Percentiles rank a stretch among this genome's conserved stretches.
These are phyloP conservation scores for Phytophthora macrochlamydospora DNA, from an alignment of 352 stramenopile genomes.

Conservation along the genomic window DNA sequence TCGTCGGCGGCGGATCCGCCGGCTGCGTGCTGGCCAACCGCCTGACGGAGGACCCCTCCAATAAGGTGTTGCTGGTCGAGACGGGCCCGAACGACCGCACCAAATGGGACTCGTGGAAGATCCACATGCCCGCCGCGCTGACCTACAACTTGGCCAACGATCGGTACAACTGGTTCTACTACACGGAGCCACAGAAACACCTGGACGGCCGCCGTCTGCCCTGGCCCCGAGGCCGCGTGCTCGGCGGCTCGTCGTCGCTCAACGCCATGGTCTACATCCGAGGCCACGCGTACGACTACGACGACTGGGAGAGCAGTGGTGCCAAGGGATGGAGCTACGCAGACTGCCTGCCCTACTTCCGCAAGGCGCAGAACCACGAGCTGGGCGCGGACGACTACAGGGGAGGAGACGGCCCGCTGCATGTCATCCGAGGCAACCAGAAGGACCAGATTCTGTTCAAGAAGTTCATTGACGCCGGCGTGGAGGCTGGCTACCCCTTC, in stretches of 20 bases:
- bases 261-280: constrained; percentile 93
- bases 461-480: constrained; percentile 88
- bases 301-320: constrained; percentile 81
- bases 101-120: constrained; percentile 92
- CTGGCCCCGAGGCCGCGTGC: constrained; percentile 87
- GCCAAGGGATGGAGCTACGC: constrained; percentile 86
- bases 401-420: constrained; percentile 79
- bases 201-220: constrained; percentile 79
- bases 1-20: constrained; percentile 91
- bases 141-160: constrained; percentile 87
- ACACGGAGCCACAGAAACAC: constrained; percentile 86
- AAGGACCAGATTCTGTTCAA: constrained; percentile 87
- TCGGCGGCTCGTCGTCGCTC: constrained; percentile 88
- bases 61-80: constrained; percentile 92
- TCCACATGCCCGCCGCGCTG: constrained; percentile 88
- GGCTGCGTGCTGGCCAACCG: constrained; percentile 92
- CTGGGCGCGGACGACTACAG: constrained; percentile 80
- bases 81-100: constrained; percentile 80
- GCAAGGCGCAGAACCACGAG: constrained; percentile 83
- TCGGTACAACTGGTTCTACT: constrained; percentile 90
- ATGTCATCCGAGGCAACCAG: constrained; percentile 80
- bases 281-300: constrained; percentile 87
- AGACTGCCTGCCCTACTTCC: constrained; percentile 90
- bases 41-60: constrained; percentile 80
- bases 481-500: constrained; percentile 86